These are phyloP conservation scores for Sclerotinia trifoliorum DNA, from an alignment of 2,329 filamentous ascomycete genomes.

Conservation along the genomic window DNA sequence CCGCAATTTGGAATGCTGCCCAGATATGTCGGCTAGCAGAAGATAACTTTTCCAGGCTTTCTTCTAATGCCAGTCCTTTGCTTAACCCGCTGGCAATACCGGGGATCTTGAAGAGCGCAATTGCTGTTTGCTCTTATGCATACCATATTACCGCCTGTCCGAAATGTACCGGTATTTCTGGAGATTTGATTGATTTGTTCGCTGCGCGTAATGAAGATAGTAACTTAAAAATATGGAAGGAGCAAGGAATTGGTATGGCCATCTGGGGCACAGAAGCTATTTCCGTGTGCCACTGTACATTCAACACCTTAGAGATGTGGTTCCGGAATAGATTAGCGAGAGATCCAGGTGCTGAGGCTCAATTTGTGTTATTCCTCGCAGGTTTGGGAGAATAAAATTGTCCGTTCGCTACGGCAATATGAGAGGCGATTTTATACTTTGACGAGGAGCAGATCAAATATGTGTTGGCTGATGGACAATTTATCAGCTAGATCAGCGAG, in stretches of 20 bases:
- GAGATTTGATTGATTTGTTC: neutral
- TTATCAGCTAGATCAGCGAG: too few relatives aligned
- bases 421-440: neutral
- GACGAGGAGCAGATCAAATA: neutral
- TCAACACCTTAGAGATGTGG: neutral
- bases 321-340: neutral
- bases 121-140: conserved; percentile 15
- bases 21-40: conserved; percentile 8
- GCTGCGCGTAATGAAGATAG: neutral
- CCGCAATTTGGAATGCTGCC: conserved; percentile 12
- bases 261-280: conserved; percentile 5
- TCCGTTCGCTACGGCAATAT: too few relatives aligned
- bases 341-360: neutral
- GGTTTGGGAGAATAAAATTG: neutral
- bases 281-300: conserved; percentile 11
- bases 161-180: neutral
- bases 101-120: conserved; percentile 6
- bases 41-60: neutral
- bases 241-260: conserved; percentile 9
- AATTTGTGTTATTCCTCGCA: conserved; percentile 8
- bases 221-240: neutral
- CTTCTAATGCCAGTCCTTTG: neutral
- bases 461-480: too few relatives aligned
- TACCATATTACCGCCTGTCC: conserved; percentile 1
- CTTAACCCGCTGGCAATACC: conserved; percentile 14